Evolutionary conservation across 2,329 filamentous ascomycete genomes (phyloP).

Genomic region (Shiraia sp.): DNA sequence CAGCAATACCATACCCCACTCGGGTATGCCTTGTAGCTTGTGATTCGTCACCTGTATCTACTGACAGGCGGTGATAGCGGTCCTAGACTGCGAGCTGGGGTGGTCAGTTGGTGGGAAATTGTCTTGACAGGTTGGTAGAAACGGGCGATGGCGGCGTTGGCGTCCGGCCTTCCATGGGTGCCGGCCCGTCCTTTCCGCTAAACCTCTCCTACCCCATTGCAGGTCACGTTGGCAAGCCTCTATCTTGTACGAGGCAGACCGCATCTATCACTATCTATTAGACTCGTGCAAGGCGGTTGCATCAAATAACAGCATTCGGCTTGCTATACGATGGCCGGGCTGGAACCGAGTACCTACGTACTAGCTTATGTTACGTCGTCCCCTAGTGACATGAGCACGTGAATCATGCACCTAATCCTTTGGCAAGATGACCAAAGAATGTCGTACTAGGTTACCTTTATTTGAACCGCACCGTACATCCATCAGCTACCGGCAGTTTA

Average conservation of each 20-base stretch:
- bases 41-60: constrained; percentile 29
- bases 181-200: constrained; percentile 5
- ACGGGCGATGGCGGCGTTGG: constrained; percentile 22
- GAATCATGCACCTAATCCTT: constrained; percentile 13
- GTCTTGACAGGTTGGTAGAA: constrained; percentile 24
- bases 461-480: constrained; percentile 13
- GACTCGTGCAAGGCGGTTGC: too few relatives aligned
- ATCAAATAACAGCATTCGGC: too few relatives aligned
- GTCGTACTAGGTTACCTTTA: constrained; percentile 14
- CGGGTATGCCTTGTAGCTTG: constrained; percentile 18
- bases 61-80: constrained; percentile 36
- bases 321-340: constrained; percentile 6
- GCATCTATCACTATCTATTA: constrained; percentile 14
- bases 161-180: constrained; percentile 22
- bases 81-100: constrained; percentile 35
- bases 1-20: constrained; percentile 18
- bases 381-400: constrained; percentile 14
- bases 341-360: not conserved
- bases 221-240: constrained; percentile 24
- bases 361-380: constrained; percentile 8
- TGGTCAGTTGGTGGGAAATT: constrained; percentile 42
- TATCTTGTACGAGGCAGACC: constrained; percentile 7
- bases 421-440: constrained; percentile 12
- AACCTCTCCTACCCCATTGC: constrained; percentile 17
- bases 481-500: constrained; percentile 3